Evolutionary conservation across 108 stramenopile genomes (phyloP), one percentile per base, ranked within the genome.

Genomic region (Skeletonema grethae): DNA sequence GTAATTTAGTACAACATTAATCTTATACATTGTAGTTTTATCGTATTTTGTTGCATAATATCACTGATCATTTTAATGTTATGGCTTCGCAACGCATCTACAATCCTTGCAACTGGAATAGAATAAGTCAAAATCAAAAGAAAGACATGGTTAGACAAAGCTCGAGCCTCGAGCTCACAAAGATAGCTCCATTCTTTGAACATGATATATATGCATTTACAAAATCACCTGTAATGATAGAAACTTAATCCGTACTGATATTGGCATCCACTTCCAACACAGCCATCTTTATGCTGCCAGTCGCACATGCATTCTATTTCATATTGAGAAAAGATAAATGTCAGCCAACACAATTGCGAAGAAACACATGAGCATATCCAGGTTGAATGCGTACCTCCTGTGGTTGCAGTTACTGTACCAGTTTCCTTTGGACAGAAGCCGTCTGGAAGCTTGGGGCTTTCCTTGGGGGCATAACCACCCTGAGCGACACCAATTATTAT

Each of bases 221-320:
- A n/a, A n/a, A 15, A 43, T 43, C 2, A 43, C 41, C 41, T 43
- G 63, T 90, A 90, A 65, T 94, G 92, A 74, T 94, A 94, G 75
- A 81, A 94, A 24, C 88, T 88, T n/a, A 91, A 72, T 2, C 92
- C 92, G 73, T 83, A 83, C 67, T 90, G 82, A 76, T 85, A 94
- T 63, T 88, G 73, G 48, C 92, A 94, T 25, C 50, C 69, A 28
- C 84, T 85, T 30, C 92, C 92, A 16, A 75, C 77, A 66, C 92
- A 94, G 5, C 88, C 90, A 65, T 88, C 80, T 59, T 85, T 86
- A 67, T 88, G 84, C 73, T 94, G 88, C 89, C 89, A 91, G 68
- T 90, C 79, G 76, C 92, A 94, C 88, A 93, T 93, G 88, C 92
- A 93, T 72, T 93, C 92, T 86, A 73, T 45, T n/a, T 46, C 48